Base-by-base conservation (phyloP, 2,329 filamentous ascomycete species). In the Talaromyces sp. region DNA sequence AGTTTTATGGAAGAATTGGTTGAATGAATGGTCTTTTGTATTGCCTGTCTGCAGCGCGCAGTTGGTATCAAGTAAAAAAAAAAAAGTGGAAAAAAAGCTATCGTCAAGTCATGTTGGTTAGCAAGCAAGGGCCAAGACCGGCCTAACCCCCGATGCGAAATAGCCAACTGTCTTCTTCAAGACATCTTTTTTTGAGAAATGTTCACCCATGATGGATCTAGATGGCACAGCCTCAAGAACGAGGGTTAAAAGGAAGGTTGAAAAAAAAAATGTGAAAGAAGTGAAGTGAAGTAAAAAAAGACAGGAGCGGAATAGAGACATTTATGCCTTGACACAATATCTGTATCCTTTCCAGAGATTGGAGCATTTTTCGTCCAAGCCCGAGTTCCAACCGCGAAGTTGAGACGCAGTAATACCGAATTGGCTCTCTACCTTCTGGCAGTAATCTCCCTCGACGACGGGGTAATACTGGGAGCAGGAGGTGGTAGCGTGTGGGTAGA, bases 301-400 rank as follows among this genome's bases (percentile, higher is more conserved):
- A 30, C 45, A 37, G 14, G 6, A 52, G 39, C 30, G 36, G 19
- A 51, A 36, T n/a, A 40, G 29, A 22, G 32, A 45, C 2, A 29
- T 39, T 42, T 57, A 60, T 41, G 62, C 62, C 50, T 58, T 55
- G 16, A 67, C 51, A 55, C 65, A 68, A 47, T 68, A 68, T 53
- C 64, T 56, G 53, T 68, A 68, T 54, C 66, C 69, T 20, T 62
- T 58, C 58, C 66, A 65, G 27, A 71, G 58, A 54, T 70, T 69
- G 2, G 60, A 53, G 58, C 69, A 71, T 14, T 52, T 44, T 32
- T 55, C 47, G 13, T 70, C 52, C 47, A 70, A 55, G 27, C 61
- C 64, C 4, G 64, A 48, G 57, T 71, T 71, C 50, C 61, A 62
- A 51, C 53, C 50, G 24, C 54, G 62, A 36, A 69, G 56, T 8